A percentile compares a stretch with the other conserved stretches of the same genome.
Conservation (phyloP, 2,329 filamentous ascomycete species). For the Lachnellula arida region DNA sequence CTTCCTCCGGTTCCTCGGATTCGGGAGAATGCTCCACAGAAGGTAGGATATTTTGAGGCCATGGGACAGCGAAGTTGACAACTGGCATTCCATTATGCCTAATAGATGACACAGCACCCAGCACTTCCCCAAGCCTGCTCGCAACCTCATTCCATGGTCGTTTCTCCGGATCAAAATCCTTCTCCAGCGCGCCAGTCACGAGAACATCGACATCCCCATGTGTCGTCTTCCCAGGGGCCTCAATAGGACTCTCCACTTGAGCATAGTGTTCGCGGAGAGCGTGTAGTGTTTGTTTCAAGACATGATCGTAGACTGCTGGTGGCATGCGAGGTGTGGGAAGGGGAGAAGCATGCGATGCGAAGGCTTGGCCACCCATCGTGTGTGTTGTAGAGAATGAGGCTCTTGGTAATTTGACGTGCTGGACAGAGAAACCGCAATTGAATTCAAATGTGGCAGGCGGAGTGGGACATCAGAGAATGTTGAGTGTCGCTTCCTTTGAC, state of each 20-base stretch:
- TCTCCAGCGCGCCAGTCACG: constrained; percentile 38
- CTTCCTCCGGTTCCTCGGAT: constrained; percentile 2
- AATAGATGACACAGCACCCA: constrained; percentile 44
- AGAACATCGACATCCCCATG: constrained; percentile 73
- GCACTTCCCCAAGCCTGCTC: constrained; percentile 33
- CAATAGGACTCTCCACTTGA: constrained; percentile 55
- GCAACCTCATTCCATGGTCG: constrained; percentile 9
- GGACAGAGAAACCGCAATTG: background rate
- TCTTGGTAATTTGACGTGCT: background rate
- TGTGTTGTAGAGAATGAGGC: background rate
- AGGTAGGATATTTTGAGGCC: constrained; percentile 32
- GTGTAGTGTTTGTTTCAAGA: constrained; percentile 43
- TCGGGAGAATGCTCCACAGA: background rate
- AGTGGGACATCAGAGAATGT: too few relatives aligned
- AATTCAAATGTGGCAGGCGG: too few relatives aligned
- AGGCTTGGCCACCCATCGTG: constrained; percentile 63
- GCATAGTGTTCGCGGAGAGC: constrained; percentile 49
- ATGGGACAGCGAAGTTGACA: constrained; percentile 51
- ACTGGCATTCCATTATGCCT: constrained; percentile 29
- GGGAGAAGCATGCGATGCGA: constrained; percentile 40
- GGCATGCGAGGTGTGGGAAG: constrained; percentile 64
- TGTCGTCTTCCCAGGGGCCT: constrained; percentile 63
- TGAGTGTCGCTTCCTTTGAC: too few relatives aligned
- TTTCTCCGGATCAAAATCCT: constrained; percentile 4
- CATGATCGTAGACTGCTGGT: constrained; percentile 47